A percentile compares a stretch with the other conserved stretches of the same genome.
These are phyloP conservation scores for Phylloporus arenicola DNA, from an alignment of 768 basidiomycete species.

Conservation along the genomic window DNA sequence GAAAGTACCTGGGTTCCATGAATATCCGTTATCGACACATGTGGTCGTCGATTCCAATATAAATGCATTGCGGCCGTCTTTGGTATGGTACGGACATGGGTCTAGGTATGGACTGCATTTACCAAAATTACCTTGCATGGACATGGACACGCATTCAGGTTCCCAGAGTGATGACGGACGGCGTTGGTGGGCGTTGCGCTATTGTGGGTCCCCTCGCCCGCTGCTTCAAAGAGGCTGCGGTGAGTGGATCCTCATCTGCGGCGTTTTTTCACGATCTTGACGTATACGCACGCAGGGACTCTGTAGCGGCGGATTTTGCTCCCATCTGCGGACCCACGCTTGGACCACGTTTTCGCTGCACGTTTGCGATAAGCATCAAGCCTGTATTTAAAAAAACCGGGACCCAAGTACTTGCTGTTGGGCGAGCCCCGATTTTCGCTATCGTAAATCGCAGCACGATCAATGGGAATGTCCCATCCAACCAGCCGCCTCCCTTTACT, in stretches of 20 bases:
- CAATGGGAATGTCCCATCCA: background rate
- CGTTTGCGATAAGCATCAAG: conserved; percentile 8
- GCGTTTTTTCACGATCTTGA: background rate
- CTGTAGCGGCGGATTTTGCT: background rate
- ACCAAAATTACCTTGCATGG: conserved; percentile 12
- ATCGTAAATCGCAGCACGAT: background rate
- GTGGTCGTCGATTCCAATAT: conserved; percentile 4
- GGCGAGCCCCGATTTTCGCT: background rate
- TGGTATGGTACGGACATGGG: conserved; percentile 8
- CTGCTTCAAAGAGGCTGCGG: background rate
- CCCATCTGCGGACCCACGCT: background rate
- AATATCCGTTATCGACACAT: conserved; percentile 21
- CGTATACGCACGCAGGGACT: background rate
- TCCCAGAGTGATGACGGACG: background rate
- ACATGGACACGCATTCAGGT: background rate
- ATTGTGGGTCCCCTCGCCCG: background rate
- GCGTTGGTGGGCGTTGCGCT: background rate
- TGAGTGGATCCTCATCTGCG: conserved; percentile 2
- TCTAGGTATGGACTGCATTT: conserved; percentile 5
- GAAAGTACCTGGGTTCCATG: conserved; percentile 6
- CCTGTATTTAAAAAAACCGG: background rate
- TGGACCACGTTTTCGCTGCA: background rate
- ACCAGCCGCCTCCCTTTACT: background rate
- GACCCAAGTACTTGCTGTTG: background rate
- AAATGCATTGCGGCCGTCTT: conserved; percentile 9